Evolutionary conservation across 202 grass and related monocot species (phyloP).

Genomic region (Schoenoplectus triqueter): DNA sequence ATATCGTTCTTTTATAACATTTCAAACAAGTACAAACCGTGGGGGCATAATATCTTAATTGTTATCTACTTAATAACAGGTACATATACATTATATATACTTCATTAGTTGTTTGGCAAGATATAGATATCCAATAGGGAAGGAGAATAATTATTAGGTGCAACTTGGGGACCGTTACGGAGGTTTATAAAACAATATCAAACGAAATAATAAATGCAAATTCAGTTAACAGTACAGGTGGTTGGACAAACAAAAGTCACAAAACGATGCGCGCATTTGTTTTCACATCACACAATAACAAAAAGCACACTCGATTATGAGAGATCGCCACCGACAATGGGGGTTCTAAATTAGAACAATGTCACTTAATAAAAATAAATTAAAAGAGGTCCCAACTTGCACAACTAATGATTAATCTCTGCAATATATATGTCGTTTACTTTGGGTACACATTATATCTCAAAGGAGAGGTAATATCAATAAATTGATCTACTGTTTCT

Average conservation of each 20-base stretch:
- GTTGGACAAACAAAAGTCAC: neutral
- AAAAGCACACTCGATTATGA: constrained; percentile 18
- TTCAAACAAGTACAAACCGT: neutral
- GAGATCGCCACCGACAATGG: constrained; percentile 19
- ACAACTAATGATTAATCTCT: neutral
- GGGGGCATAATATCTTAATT: neutral
- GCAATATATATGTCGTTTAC: neutral
- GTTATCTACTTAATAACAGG: neutral
- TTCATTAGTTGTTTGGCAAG: neutral
- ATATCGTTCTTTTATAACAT: neutral
- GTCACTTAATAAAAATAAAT: no score
- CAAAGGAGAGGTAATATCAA: neutral
- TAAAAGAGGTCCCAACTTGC: no score
- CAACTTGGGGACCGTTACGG: constrained; percentile 13
- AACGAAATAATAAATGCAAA: constrained; percentile 23
- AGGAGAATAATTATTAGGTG: neutral
- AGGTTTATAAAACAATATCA: neutral
- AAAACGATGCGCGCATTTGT: neutral
- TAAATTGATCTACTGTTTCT: neutral
- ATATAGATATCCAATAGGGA: neutral
- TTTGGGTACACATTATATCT: neutral
- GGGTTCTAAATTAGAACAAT: neutral
- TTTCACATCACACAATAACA: constrained; percentile 34
- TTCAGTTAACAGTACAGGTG: constrained; percentile 2
- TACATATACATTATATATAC: neutral